Conservation (phyloP, 345 rosid species). For the Eutrema yunnanense region DNA sequence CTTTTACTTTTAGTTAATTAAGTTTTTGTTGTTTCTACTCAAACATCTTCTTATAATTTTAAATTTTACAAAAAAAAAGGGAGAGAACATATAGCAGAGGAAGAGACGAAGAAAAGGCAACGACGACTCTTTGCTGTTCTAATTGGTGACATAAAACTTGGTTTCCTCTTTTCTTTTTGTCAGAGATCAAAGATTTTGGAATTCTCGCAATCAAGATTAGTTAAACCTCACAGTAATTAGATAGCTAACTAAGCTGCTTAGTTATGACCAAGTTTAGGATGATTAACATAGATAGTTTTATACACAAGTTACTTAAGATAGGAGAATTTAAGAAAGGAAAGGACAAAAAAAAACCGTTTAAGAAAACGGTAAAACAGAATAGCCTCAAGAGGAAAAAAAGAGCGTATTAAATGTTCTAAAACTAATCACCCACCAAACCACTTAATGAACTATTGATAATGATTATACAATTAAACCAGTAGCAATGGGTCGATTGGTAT, state of each 20-base stretch:
- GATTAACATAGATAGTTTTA: neutral
- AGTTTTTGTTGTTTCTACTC: neutral
- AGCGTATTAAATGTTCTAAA: constrained; percentile 25
- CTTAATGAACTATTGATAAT: constrained; percentile 24
- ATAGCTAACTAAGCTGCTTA: neutral
- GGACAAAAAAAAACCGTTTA: neutral
- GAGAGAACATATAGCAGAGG: neutral
- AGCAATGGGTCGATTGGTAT: constrained; percentile 71
- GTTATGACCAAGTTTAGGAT: neutral
- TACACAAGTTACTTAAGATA: constrained; percentile 1
- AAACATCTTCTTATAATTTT: constrained; percentile 7
- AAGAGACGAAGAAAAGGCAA: constrained; percentile 7
- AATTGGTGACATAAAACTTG: neutral
- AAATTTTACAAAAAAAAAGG: neutral
- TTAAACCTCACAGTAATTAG: neutral
- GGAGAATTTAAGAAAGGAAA: neutral
- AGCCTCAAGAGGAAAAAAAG: neutral
- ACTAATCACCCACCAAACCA: constrained; percentile 52
- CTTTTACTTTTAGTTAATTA: constrained; percentile 23
- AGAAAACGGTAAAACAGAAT: constrained; percentile 17
- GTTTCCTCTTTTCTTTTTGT: neutral
- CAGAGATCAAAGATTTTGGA: neutral
- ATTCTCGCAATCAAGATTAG: neutral
- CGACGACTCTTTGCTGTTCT: constrained; percentile 16
- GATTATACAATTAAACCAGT: constrained; percentile 57